A percentile compares a stretch with the other conserved stretches of the same genome.
These are phyloP conservation scores for Leccinum subgranulosum DNA, from an alignment of 768 basidiomycete genomes.

Conservation along the genomic window DNA sequence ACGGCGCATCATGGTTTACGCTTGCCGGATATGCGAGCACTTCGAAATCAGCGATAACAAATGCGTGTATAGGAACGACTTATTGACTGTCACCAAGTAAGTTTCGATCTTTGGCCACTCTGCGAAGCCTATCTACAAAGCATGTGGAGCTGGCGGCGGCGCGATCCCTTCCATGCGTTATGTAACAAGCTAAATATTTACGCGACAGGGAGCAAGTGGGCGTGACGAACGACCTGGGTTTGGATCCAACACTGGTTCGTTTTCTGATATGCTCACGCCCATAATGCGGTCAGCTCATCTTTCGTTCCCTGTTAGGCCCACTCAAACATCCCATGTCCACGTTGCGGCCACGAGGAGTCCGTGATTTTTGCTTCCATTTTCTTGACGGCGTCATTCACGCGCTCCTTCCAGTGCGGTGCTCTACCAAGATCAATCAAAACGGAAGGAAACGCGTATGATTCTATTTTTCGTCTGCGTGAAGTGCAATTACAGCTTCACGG, in stretches of 20 bases:
- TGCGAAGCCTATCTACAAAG: not conserved
- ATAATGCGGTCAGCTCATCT: not conserved
- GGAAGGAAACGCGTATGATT: conserved; percentile 94
- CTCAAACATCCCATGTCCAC: conserved; percentile 78
- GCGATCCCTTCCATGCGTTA: not conserved
- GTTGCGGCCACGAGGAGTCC: conserved; percentile 80
- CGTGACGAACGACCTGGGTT: conserved; percentile 81
- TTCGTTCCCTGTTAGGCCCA: conserved; percentile 54
- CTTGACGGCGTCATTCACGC: not conserved
- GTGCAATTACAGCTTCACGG: conserved; percentile 73
- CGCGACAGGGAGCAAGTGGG: conserved; percentile 83
- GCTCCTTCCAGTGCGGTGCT: conserved; percentile 70
- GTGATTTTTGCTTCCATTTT: conserved; percentile 26
- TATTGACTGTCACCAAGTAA: conserved; percentile 91
- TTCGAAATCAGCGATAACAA: conserved; percentile 83
- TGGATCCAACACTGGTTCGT: conserved; percentile 84
- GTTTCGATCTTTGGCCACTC: conserved; percentile 16
- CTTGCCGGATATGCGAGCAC: conserved; percentile 86
- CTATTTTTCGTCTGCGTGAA: conserved; percentile 87
- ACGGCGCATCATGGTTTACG: conserved; percentile 83
- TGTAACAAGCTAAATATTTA: conserved; percentile 2
- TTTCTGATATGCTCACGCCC: not conserved
- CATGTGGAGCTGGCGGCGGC: conserved; percentile 9
- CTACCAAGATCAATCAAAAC: conserved; percentile 96
- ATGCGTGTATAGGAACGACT: conserved; percentile 91